Percentiles rank a stretch among this genome's conserved stretches.
These are phyloP conservation scores for Piper betle DNA, from an alignment of 164 flowering plant genomes.

Conservation along the genomic window DNA sequence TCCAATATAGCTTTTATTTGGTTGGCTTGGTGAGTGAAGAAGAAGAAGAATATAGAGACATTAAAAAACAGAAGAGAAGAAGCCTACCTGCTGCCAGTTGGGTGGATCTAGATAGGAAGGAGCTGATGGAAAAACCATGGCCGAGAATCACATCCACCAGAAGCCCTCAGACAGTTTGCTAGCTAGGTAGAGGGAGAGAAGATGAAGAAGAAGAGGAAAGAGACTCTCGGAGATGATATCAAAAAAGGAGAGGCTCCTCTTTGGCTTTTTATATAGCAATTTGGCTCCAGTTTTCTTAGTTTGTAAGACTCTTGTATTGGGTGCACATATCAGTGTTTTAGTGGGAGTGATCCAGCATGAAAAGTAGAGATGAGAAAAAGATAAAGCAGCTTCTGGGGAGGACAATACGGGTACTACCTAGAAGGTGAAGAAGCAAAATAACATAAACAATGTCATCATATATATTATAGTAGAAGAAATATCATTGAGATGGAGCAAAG, in stretches of 20 bases:
- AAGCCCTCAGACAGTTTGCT: no score
- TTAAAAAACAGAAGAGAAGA: constrained; percentile 5
- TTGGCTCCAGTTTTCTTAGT: not conserved
- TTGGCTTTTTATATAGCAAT: not conserved
- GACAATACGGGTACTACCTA: not conserved
- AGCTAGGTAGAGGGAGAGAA: not conserved
- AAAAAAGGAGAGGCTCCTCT: not conserved
- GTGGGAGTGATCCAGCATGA: not conserved
- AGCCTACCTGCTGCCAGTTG: constrained; percentile 61
- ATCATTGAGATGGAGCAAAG: no score
- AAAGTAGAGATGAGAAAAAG: not conserved
- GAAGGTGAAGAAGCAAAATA: not conserved
- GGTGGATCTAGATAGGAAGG: constrained; percentile 70
- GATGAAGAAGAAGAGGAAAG: not conserved
- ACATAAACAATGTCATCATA: no score
- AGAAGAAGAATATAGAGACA: constrained; percentile 26
- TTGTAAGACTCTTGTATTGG: not conserved
- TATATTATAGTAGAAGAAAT: no score
- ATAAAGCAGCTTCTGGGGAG: not conserved
- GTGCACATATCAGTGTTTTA: not conserved
- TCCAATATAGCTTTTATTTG: constrained; percentile 19
- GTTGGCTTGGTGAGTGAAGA: constrained; percentile 2
- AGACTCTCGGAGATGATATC: not conserved
- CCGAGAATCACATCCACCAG: not conserved
- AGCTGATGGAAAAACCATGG: constrained; percentile 64